Percentiles rank a stretch among this genome's conserved stretches.
Conservation (phyloP, 345 rosid genomes). For the Acer yangbiense region DNA sequence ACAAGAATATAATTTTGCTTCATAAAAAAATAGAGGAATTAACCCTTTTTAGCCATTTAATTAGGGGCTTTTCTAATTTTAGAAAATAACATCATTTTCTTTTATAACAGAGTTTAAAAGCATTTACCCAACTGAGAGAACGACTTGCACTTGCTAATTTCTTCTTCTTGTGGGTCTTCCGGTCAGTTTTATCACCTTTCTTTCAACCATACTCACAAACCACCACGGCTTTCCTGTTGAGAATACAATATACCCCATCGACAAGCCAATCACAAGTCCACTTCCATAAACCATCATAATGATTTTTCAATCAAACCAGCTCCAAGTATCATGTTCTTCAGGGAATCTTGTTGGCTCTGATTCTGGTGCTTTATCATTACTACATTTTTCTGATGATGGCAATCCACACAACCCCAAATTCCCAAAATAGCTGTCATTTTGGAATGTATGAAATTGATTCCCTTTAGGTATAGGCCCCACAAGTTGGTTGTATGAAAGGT, state of each 20-base stretch:
- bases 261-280: conserved; percentile 2
- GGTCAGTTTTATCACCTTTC: neutral
- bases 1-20: neutral
- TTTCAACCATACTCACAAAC: conserved; percentile 2
- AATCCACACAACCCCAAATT: neutral
- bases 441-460: neutral
- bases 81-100: too few relatives aligned
- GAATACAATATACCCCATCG: conserved; percentile 8
- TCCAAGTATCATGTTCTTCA: neutral
- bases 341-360: neutral
- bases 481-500: conserved; percentile 2
- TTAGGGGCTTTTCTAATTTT: too few relatives aligned
- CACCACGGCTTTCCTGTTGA: neutral
- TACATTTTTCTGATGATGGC: neutral
- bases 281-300: neutral
- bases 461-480: neutral
- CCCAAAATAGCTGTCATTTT: neutral
- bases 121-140: too few relatives aligned
- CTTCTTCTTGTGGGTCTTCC: neutral
- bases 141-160: neutral
- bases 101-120: neutral
- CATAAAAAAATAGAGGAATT: too few relatives aligned
- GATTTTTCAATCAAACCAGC: neutral
- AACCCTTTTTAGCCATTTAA: too few relatives aligned
- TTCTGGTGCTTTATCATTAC: neutral